Evolutionary conservation across 768 basidiomycete genomes (phyloP), one percentile per base, ranked within the genome.

Genomic region (Podaxis sp.): DNA sequence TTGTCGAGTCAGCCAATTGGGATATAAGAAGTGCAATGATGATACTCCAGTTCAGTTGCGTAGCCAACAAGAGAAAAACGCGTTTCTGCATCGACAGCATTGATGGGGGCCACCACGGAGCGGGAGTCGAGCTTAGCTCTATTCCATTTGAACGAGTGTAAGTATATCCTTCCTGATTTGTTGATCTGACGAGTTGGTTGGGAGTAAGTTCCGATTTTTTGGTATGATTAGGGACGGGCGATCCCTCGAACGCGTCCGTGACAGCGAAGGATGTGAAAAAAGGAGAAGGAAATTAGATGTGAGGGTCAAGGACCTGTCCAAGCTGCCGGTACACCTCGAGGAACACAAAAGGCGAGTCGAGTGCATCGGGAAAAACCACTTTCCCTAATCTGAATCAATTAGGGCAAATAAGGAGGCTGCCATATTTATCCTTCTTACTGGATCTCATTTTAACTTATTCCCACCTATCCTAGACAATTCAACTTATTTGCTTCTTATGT

Each of bases 101-200:
- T 89, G 15, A 71, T 97, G 66, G 90, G 93, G 68, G 84, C 87
- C 0, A 82, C 95, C 0, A 92, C 93, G 24, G 77, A 89, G 62
- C 80, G 93, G 58, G 97, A 99, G 70, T 90, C 94, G 68, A 91
- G 87, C 64, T 77, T 99, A 15, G 87, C 85, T 10, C 76, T 99
- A 56, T 99, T 99, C 72, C 97, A 98, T 75, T n/a, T 98, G n/a
- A 98, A 96, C 73, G 99, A 99, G 75, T 87, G n/a, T n/a, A n/a
- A n/a, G 97, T 97, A 48, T 60, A 85, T 74, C 1, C 28, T 51
- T 46, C 17, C 38, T n/a, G n/a, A n/a, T n/a, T n/a, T n/a, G n/a
- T n/a, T n/a, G n/a, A n/a, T n/a, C n/a, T 52, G 13, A 17, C 50
- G 26, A 30, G 36, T 20, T 63, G 20, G 64, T 30, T 65, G 26